These are phyloP conservation scores for Cladosporium sp. DNA, from an alignment of 2,329 filamentous ascomycete genomes.

Conservation along the genomic window DNA sequence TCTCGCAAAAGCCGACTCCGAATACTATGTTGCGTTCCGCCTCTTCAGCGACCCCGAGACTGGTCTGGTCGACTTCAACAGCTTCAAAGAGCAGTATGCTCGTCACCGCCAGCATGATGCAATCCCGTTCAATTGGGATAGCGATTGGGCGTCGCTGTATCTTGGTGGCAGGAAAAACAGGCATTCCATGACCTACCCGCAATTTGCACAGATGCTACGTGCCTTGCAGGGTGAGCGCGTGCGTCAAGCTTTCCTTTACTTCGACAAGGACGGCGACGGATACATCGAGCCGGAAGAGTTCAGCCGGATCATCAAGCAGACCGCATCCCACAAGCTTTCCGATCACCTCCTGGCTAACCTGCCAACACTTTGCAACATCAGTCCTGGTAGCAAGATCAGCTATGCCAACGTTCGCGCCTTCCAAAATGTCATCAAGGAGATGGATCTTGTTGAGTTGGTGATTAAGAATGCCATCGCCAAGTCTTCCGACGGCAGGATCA, in stretches of 20 bases:
- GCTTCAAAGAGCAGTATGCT: conserved; percentile 79
- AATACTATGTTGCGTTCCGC: conserved; percentile 98
- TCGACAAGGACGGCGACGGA: conserved; percentile 86
- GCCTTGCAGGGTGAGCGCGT: conserved; percentile 94
- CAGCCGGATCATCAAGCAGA: conserved; percentile 91
- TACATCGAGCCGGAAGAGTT: conserved; percentile 96
- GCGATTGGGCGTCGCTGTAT: conserved; percentile 93
- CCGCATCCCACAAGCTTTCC: conserved; percentile 89
- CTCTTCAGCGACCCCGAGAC: conserved; percentile 83
- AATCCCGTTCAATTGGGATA: conserved; percentile 95
- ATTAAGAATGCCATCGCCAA: conserved; percentile 78
- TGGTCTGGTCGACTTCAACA: conserved; percentile 81
- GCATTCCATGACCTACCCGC: conserved; percentile 87
- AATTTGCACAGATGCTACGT: conserved; percentile 97
- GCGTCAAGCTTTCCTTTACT: conserved; percentile 85
- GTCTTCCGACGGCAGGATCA: conserved; percentile 86
- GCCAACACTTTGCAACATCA: conserved; percentile 90
- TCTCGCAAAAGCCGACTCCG: conserved; percentile 86
- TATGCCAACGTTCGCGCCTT: conserved; percentile 97
- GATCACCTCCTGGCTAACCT: conserved; percentile 91
- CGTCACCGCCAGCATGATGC: conserved; percentile 77
- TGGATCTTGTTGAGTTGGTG: conserved; percentile 94
- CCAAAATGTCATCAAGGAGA: conserved; percentile 95
- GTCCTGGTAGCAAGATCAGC: conserved; percentile 83
- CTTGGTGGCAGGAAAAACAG: conserved; percentile 81